A percentile compares a stretch with the other conserved stretches of the same genome.
phyloP scores from a whole-genome alignment of 2,329 filamentous ascomycete genomes.

The Dendrostoma leiphaemia region DNA sequence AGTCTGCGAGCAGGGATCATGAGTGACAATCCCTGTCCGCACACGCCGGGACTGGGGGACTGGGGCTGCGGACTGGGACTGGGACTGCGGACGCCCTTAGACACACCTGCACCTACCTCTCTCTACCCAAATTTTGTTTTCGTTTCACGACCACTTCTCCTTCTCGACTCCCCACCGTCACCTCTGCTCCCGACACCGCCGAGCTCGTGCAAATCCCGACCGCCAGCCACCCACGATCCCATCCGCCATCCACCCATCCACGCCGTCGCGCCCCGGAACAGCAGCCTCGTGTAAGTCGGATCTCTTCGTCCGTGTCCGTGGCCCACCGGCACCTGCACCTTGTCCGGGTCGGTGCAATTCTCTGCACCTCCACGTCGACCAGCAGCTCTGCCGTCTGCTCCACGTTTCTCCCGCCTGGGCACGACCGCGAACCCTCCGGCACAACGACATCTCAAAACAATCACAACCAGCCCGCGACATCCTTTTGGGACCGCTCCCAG shows the following conservation, averaged over 20 bases:
- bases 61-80: background rate
- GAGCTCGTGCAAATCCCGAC: background rate
- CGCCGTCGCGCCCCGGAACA: conserved; percentile 8
- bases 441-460: conserved; percentile 24
- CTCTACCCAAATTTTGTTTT: conserved; percentile 19
- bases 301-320: conserved; percentile 9
- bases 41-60: conserved; percentile 6
- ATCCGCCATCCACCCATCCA: conserved; percentile 3
- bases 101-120: conserved; percentile 1
- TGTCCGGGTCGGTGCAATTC: conserved; percentile 18
- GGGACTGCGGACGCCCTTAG: background rate
- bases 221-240: conserved; percentile 4
- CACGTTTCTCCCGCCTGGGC: conserved; percentile 16
- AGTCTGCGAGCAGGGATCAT: conserved; percentile 7
- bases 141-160: conserved; percentile 20
- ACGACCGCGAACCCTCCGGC: conserved; percentile 14
- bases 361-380: conserved; percentile 21
- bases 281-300: conserved; percentile 21
- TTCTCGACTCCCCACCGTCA: conserved; percentile 13
- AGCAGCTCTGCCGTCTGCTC: conserved; percentile 13
- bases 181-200: conserved; percentile 8
- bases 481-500: conserved; percentile 26
- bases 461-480: conserved; percentile 27
- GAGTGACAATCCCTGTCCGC: conserved; percentile 2
- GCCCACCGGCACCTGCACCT: conserved; percentile 18